Evolutionary conservation across 2,329 filamentous ascomycete species (phyloP).

Genomic region (Ceratocystis cacaofunesta): DNA sequence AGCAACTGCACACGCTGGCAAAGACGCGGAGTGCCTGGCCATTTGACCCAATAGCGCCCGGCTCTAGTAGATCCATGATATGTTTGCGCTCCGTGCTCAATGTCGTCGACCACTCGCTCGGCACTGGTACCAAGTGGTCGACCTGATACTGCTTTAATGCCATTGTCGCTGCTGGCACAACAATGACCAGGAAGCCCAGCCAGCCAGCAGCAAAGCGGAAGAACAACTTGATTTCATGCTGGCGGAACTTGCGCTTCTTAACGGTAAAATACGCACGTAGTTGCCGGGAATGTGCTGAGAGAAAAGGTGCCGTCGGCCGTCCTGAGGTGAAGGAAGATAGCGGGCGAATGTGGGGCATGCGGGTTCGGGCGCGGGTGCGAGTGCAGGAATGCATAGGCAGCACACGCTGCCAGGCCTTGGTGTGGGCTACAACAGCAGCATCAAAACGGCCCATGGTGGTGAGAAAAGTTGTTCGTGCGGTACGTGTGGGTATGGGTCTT

Average conservation of each 20-base stretch:
- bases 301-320: slow-evolving; percentile 37
- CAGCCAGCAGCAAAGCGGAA: slow-evolving; percentile 35
- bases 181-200: slow-evolving; percentile 9
- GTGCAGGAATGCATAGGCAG: slow-evolving; percentile 9
- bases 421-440: slow-evolving; percentile 19
- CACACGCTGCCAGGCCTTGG: slow-evolving; percentile 20
- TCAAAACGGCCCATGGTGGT: neutral
- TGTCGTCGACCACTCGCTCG: slow-evolving; percentile 8
- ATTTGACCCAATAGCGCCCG: slow-evolving; percentile 1
- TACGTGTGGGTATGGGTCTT: neutral
- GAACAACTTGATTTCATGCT: slow-evolving; percentile 53
- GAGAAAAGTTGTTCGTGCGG: neutral
- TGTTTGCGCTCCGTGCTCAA: slow-evolving; percentile 5
- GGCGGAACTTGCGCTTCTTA: slow-evolving; percentile 55
- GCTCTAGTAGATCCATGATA: slow-evolving; percentile 13
- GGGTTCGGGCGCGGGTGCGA: neutral
- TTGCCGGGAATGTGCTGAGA: slow-evolving; percentile 33
- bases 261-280: slow-evolving; percentile 60
- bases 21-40: slow-evolving; percentile 9
- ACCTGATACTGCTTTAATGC: slow-evolving; percentile 12
- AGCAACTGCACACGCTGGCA: slow-evolving; percentile 2
- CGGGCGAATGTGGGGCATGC: slow-evolving; percentile 32
- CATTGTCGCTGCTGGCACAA: slow-evolving; percentile 6
- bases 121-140: slow-evolving; percentile 14
- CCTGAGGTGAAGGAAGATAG: slow-evolving; percentile 30